A percentile compares a stretch with the other conserved stretches of the same genome.
Conservation (phyloP, 768 basidiomycete genomes). For the Rhodosporidiobolus odoratus region DNA sequence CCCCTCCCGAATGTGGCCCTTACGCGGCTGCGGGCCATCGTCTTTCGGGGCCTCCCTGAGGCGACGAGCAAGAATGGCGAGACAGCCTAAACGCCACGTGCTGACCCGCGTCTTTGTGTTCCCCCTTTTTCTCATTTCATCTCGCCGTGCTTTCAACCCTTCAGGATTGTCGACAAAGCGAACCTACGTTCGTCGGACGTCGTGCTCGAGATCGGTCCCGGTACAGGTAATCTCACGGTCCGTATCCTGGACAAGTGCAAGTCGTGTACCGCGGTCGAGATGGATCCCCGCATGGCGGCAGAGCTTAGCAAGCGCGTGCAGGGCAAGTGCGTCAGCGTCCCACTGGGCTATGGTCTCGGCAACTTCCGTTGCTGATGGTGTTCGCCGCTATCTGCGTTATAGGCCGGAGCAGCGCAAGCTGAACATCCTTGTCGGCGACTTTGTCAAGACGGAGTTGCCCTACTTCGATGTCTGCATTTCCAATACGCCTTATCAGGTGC, state of each 20-base stretch:
- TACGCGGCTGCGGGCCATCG: too few relatives aligned
- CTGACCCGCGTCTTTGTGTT: neutral
- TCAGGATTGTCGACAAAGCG: constrained; percentile 56
- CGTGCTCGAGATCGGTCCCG: constrained; percentile 94
- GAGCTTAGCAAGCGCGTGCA: constrained; percentile 94
- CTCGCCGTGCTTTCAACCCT: neutral
- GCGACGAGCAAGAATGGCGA: too few relatives aligned
- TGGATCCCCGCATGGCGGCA: constrained; percentile 98
- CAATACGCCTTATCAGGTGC: constrained; percentile 92
- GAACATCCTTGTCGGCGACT: constrained; percentile 92
- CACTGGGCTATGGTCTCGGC: constrained; percentile 1
- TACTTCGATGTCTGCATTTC: constrained; percentile 99
- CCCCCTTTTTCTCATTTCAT: constrained; percentile 16
- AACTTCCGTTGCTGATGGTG: neutral
- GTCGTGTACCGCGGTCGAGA: constrained; percentile 87
- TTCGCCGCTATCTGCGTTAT: neutral
- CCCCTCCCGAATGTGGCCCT: neutral
- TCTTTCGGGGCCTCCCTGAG: constrained; percentile 3
- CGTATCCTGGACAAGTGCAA: constrained; percentile 88
- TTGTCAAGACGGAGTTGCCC: constrained; percentile 94
- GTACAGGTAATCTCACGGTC: constrained; percentile 93
- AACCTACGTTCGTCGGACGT: constrained; percentile 88
- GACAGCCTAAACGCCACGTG: too few relatives aligned
- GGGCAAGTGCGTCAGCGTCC: constrained; percentile 73
- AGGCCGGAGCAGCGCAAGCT: constrained; percentile 95